Evolutionary conservation across 2,329 filamentous ascomycete genomes (phyloP), one percentile per base, ranked within the genome.

Genomic region (Zopfia rhizophila): DNA sequence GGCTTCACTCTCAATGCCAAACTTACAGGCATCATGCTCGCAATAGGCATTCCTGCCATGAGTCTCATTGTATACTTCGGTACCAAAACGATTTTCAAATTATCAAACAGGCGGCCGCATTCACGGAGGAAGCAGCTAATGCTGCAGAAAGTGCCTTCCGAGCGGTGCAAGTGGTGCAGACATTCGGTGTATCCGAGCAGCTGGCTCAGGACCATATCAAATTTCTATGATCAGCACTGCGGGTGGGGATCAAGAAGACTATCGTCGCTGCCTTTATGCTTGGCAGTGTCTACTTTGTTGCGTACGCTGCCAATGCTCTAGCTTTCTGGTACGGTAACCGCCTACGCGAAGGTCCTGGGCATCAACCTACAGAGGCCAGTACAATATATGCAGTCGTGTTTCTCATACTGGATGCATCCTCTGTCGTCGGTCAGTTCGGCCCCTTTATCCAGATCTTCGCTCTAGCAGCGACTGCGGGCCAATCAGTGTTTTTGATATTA

Each of bases 351-450:
- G 41, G 49, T 29, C 32, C 44, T 2, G 51, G 48, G 2, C 61
- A 58, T 25, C 54, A 63, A n/a, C 58, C 66, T 6, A 59, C 60
- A 13, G 48, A 62, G 29, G 79, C 78, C 18, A 79, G 79, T 23
- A 81, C 78, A 1, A 75, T 84, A 12, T 87, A 86, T 55, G 85
- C 83, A 0, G 84, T 86, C 21, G 82, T 87, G 10, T 84, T 87
- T 40, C 72, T 87, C 21, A 81, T 87, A 8, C 75, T 87, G 1
- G 84, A 87, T 53, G 82, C 83, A 18, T 84, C 83, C 7, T 81
- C 88, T 36, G 78, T 87, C 23, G 75, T 88, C 17, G 83, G 84
- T 21, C 79, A 80, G 39, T 82, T 87, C 37, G 84, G 83, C 0
- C 85, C 85, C 0, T 78, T 87, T 36, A 69, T 88, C 11, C 82